Evolutionary conservation across 202 grass and related monocot species (phyloP), one percentile per base, ranked within the genome.

Genomic region (Zizania palustris): DNA sequence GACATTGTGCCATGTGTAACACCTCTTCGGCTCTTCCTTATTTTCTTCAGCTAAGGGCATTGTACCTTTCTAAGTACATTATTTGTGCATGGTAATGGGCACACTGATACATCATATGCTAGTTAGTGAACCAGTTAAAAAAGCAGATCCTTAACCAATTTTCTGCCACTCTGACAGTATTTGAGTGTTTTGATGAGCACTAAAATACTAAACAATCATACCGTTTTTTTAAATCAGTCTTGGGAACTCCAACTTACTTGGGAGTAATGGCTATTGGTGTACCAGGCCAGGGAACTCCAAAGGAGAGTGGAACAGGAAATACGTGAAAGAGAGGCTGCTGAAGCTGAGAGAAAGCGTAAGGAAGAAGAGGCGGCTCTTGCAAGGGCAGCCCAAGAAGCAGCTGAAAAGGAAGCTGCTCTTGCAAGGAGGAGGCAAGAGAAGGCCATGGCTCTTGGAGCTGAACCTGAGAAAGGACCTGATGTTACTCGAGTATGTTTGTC

Each of bases 351-450:
- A 86, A 99, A 93, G 46, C 78, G 75, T 11, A 99, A 85, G 55
- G 89, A 99, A 60, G 92, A 93, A 34, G 89, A 96, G 78, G 92
- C 89, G 41, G 90, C 89, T 80, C 40, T 85, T 79, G 85, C 59
- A 68, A 90, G 87, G 78, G 91, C 87, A 73, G 89, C 85, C 49
- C 82, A 78, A 79, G 96, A 96, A 90, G 96, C 89, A n/a, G 96
- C 81, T 73, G 96, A 99, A 73, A 99, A 85, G 75, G 96, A 99
- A 87, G 96, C 92, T 79, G 87, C 85, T 82, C 82, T 96, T 83
- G 87, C 89, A 75, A 95, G 83, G 84, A 91, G 92, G 65, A 72
- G 89, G 45, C 92, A 99, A 87, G 96, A 99, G 83, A 99, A 99
- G 87, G 96, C 96, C 45, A 87, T 96, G 85, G 82, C 92, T 44